Evolutionary conservation across 2,329 filamentous ascomycete genomes (phyloP), one percentile per base, ranked within the genome.

Genomic region (Leptographium galeiforme): DNA sequence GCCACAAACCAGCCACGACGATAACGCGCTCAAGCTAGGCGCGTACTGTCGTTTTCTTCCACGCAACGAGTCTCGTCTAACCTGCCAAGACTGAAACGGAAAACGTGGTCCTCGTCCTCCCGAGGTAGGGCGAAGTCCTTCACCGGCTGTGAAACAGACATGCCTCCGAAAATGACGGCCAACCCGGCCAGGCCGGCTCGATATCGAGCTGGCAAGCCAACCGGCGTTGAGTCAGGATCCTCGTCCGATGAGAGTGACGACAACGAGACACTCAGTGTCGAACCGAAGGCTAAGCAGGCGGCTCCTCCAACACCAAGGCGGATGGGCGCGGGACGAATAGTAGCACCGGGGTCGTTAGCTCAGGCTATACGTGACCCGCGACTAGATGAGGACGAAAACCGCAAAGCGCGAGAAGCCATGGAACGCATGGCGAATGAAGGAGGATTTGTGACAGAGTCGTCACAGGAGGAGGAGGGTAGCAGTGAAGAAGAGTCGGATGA

Each of bases 91-190:
- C 38, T 6, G 14, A 40, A 12, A 12, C 12, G 38, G 6, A 12
- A 5, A 13, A 13, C 16, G 11, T 5, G 16, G 16, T 30, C 41
- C 2, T 13, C 25, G 5, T 44, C 19, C 4, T 14, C 6, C 5
- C 18, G 25, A 25, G 8, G 41, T 12, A 25, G 4, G 19, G 41
- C 14, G 41, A 44, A 25, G 25, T 13, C 19, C 11, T 14, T 10
- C 4, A 32, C 25, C 18, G 13, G 7, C 30, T 7, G 14, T 18
- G 34, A 38, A 10, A 34, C 41, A 2, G 5, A 47, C 38, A 80
- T 79, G 77, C 83, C 86, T 57, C 81, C 84, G 13, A 89, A 87
- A 67, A 95, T 97, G 87, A 97, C 91, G 58, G 89, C 90, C 57
- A 95, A 96, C 64, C 89, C 88, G 4, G 71, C 84, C 55, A 83